Evolutionary conservation across 768 basidiomycete species (phyloP), one percentile per base, ranked within the genome.

Genomic region (Tricholoma hemisulphureum): DNA sequence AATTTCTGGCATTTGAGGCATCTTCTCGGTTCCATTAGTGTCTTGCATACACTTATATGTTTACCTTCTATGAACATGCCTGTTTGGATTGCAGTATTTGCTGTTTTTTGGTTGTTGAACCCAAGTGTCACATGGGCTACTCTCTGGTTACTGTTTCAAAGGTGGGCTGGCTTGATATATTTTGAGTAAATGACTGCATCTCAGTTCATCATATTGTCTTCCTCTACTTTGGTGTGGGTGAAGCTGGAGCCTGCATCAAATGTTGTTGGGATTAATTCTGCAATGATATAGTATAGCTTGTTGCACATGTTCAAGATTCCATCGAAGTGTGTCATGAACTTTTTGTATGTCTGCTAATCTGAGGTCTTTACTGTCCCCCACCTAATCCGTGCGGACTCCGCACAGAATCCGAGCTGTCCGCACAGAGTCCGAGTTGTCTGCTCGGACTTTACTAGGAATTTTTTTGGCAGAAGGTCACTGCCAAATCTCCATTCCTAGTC

Each of bases 131-230:
- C 51, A 48, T 71, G 67, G 0, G 70, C 70, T 0, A 58, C 53
- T 3, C 46, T 53, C 51, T 74, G 75, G 0, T 41, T 51, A 3
- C n/a, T 23, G 0, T 9, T 6, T 3, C 69, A 55, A 4, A 51
- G 20, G 13, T 63, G 58, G 0, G 54, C 20, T 0, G 67, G 61
- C 41, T 74, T 74, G n/a, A 74, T 66, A 63, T 60, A 76, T 8
- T 59, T 51, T 2, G 66, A 65, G 5, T 21, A 16, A 0, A 29
- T 23, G 2, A 74, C 60, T 6, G 39, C 24, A 0, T 57, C 55
- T 0, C 24, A 1, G 4, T 31, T 20, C 1, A 69, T 31, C 21
- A 43, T 51, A 28, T 60, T 69, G 14, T 57, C 58, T 0, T 46
- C 11, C 34, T 72, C 70, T 0, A 67, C 29, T 7, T 9, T 16